These are phyloP conservation scores for Leccinellum albellum DNA, from an alignment of 768 basidiomycete genomes.

Conservation along the genomic window DNA sequence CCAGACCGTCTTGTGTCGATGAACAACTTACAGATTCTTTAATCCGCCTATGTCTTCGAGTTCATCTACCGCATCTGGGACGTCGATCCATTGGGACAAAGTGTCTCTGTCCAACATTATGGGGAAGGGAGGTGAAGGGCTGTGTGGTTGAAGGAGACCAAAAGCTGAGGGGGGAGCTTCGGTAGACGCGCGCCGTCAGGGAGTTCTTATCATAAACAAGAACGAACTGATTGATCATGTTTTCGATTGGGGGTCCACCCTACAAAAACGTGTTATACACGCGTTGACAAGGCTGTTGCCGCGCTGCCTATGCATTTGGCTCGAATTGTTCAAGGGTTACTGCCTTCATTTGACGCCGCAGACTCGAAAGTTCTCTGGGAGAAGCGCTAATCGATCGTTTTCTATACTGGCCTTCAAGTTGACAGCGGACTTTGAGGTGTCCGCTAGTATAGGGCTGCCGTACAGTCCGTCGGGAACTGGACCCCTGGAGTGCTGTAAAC, in stretches of 20 bases:
- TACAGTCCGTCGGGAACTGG: not conserved
- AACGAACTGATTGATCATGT: slow-evolving; percentile 24
- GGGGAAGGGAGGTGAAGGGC: not conserved
- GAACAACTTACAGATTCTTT: slow-evolving; percentile 20
- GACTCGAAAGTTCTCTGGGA: slow-evolving; percentile 11
- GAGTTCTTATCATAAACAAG: slow-evolving; percentile 28
- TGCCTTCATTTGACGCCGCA: slow-evolving; percentile 18
- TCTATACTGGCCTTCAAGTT: slow-evolving; percentile 6
- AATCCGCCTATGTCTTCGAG: slow-evolving; percentile 14
- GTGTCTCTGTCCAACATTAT: slow-evolving; percentile 10
- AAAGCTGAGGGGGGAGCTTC: not conserved
- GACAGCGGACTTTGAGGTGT: slow-evolving; percentile 13
- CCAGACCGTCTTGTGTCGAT: not conserved
- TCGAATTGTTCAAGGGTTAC: slow-evolving; percentile 20
- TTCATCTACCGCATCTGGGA: slow-evolving; percentile 21
- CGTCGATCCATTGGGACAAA: slow-evolving; percentile 14
- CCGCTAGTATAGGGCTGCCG: not conserved
- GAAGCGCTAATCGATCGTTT: slow-evolving; percentile 8
- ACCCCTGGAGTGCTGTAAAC: slow-evolving; percentile 10
- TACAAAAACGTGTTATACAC: slow-evolving; percentile 35
- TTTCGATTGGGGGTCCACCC: slow-evolving; percentile 35
- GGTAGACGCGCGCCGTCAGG: slow-evolving; percentile 14
- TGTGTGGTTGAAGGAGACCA: not conserved
- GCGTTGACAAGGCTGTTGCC: slow-evolving; percentile 32
- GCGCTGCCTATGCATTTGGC: slow-evolving; percentile 15